Percentiles rank a stretch among this genome's conserved stretches.
phyloP scores from a whole-genome alignment of 2,329 filamentous ascomycete genomes.

The Nothomitra cinnamomea region DNA sequence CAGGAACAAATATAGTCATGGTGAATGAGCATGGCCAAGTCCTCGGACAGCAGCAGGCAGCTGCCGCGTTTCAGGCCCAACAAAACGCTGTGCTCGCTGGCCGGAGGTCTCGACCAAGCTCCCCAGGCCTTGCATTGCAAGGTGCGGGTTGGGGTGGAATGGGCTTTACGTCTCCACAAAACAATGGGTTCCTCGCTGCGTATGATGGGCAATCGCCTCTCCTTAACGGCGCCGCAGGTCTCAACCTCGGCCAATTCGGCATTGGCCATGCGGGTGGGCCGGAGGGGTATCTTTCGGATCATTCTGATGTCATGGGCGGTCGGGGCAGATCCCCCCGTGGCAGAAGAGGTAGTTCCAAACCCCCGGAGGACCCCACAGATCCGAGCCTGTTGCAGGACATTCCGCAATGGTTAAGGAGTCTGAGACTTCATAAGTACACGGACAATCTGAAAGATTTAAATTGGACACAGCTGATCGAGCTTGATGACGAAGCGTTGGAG shows the following conservation, averaged over 20 bases:
- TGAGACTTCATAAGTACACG: conserved; percentile 95
- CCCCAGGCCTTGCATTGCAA: conserved; percentile 74
- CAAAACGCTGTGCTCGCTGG: conserved; percentile 37
- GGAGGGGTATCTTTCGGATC: conserved; percentile 85
- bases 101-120: conserved; percentile 72
- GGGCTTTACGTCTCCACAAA: conserved; percentile 73
- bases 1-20: conserved; percentile 71
- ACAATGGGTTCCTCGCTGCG: conserved; percentile 83
- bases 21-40: conserved; percentile 87
- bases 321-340: conserved; percentile 86
- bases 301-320: conserved; percentile 57
- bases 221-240: conserved; percentile 51
- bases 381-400: conserved; percentile 82
- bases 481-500: conserved; percentile 87
- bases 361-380: conserved; percentile 93
- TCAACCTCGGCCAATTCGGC: conserved; percentile 58
- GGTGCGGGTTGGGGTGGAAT: conserved; percentile 41
- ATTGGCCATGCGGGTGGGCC: conserved; percentile 36
- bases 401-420: conserved; percentile 83
- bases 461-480: conserved; percentile 81
- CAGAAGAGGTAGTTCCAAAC: conserved; percentile 86
- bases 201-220: conserved; percentile 61
- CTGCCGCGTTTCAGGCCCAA: conserved; percentile 43
- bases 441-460: conserved; percentile 95
- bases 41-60: conserved; percentile 67